Evolutionary conservation across 306 rosid species (phyloP), one percentile per base, ranked within the genome.

Genomic region (Urtica urens): DNA sequence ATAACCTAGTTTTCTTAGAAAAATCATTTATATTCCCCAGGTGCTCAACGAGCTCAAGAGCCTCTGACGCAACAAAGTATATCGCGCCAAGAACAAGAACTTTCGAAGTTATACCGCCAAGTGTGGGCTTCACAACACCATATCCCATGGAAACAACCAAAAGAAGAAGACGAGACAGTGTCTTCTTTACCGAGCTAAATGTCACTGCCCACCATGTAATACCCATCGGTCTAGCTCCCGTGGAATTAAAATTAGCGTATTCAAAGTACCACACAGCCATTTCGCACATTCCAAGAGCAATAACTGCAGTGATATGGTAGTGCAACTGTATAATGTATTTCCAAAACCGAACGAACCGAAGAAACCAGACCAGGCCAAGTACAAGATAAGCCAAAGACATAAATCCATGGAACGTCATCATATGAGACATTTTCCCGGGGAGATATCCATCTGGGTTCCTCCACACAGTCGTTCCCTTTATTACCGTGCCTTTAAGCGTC

Each of bases 221-320:
- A 23, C 72, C 93, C 85, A 87, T 87, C 2, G 96, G 96, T 69
- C 96, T 81, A 18, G 58, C 60, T 45, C 94, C 93, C 27, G 94
- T 87, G 7, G 85, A 75, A 74, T 87, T 87, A 60, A 87, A 80
- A 55, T 87, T 87, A 26, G 68, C 82, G 60, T 83, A 87, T 76
- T 87, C 96, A 46, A 83, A 87, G 65, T 87, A 87, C 96, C 96
- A 87, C 3, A 87, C 78, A 25, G 87, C 94, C 94, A 80, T 83
- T 75, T 87, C 96, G 17, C 94, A 83, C 96, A 87, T 87, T 15
- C 94, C 96, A 33, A 87, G 94, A 24, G 82, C 85, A 69, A 87
- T 87, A 3, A 87, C 93, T 3, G 78, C 76, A 9, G 96, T 87
- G 26, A 87, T 83, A 23, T 87, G 87, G 57, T 87, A 87, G 52